Conservation (phyloP, 2,329 filamentous ascomycete genomes). For the Claviceps spartinae region DNA sequence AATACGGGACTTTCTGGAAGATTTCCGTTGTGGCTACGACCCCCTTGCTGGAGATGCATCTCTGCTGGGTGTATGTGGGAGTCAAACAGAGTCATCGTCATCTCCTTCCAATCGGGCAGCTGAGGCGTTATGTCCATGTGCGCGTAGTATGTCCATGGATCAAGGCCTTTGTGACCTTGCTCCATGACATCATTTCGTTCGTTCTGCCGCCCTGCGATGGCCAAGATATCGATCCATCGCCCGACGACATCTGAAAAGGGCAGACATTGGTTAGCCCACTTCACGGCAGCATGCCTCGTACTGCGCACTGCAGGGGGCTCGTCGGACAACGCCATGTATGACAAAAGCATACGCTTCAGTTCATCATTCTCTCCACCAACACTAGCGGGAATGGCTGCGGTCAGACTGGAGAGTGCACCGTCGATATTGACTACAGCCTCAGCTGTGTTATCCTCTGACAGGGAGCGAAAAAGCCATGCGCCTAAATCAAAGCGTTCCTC, state of each 20-base stretch:
- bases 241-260: constrained; percentile 65
- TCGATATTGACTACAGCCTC: constrained; percentile 80
- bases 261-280: constrained; percentile 82
- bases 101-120: constrained; percentile 38
- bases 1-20: constrained; percentile 16
- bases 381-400: constrained; percentile 27
- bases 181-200: constrained; percentile 76
- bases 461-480: constrained; percentile 68
- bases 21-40: not conserved
- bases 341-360: constrained; percentile 45
- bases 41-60: not conserved
- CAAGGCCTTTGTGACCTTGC: constrained; percentile 77
- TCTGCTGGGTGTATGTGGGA: constrained; percentile 16
- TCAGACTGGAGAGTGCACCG: constrained; percentile 68
- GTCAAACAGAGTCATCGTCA: constrained; percentile 36
- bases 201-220: constrained; percentile 49
- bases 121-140: constrained; percentile 27
- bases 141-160: constrained; percentile 43
- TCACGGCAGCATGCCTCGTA: constrained; percentile 67
- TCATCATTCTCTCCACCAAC: constrained; percentile 15
- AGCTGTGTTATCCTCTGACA: constrained; percentile 64
- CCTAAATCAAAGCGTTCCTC: constrained; percentile 41
- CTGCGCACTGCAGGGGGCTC: constrained; percentile 47
- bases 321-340: constrained; percentile 48
- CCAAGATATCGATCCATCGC: constrained; percentile 80